Percentiles rank a stretch among this genome's conserved stretches.
Conservation (phyloP, 257 asterid species). For the Ophiorrhiza pumila region DNA sequence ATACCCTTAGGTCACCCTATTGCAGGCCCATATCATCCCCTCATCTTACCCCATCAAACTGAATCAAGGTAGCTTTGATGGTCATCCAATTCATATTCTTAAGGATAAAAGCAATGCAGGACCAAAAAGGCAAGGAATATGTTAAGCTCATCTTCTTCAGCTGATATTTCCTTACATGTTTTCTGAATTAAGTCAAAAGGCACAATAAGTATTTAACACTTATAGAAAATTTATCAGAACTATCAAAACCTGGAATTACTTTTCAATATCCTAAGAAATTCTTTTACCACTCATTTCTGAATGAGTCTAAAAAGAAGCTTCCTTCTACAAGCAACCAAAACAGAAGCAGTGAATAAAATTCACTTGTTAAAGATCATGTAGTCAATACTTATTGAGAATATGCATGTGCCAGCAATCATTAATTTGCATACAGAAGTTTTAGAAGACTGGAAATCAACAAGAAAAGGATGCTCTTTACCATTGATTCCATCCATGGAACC, state of each 20-base stretch:
- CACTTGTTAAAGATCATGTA: not conserved
- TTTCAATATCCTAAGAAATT: not conserved
- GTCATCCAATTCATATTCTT: constrained; percentile 1
- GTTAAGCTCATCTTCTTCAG: not conserved
- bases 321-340: not conserved
- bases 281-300: not conserved
- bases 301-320: not conserved
- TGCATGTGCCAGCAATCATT: not conserved
- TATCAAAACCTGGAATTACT: not conserved
- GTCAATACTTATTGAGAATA: not conserved
- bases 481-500: constrained; percentile 98
- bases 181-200: not conserved
- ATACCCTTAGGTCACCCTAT: not conserved
- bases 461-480: constrained; percentile 44
- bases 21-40: not conserved
- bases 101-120: not conserved
- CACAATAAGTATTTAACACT: not conserved
- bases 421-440: not conserved
- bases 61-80: not conserved
- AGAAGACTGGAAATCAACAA: constrained; percentile 1
- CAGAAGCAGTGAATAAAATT: not conserved
- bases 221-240: not conserved
- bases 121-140: not conserved
- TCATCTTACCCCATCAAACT: not conserved
- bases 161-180: not conserved